Evolutionary conservation across 2,329 filamentous ascomycete genomes (phyloP).

Genomic region (Diaporthe batatas): DNA sequence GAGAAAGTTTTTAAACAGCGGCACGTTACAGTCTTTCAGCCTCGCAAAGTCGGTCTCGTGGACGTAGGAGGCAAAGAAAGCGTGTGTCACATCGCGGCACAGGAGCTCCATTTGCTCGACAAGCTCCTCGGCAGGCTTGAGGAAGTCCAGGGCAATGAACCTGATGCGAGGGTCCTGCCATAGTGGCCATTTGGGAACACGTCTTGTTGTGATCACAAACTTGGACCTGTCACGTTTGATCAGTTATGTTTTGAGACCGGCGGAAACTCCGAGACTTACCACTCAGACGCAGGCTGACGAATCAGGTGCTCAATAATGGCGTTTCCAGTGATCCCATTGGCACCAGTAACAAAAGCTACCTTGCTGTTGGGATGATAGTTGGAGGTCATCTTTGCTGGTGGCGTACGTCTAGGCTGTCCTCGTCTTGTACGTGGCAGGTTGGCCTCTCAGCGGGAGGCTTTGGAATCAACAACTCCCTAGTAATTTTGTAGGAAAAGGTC

Average conservation of each 20-base stretch:
- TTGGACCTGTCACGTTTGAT: constrained; percentile 29
- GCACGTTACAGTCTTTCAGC: constrained; percentile 37
- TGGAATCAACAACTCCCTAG: not conserved
- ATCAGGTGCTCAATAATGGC: constrained; percentile 52
- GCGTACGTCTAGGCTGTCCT: not conserved
- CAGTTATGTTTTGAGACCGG: not conserved
- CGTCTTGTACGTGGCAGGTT: not conserved
- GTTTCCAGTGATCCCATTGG: constrained; percentile 52
- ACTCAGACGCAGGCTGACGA: constrained; percentile 40
- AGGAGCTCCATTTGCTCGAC: constrained; percentile 31
- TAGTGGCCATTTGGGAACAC: constrained; percentile 32
- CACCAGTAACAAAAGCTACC: constrained; percentile 44
- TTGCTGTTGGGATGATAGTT: not conserved
- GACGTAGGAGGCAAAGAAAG: constrained; percentile 42
- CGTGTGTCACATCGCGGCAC: constrained; percentile 40
- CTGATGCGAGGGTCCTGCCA: constrained; percentile 41
- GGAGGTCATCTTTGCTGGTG: not conserved
- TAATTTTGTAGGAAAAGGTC: not conserved
- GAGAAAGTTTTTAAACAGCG: constrained; percentile 41
- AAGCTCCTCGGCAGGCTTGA: constrained; percentile 40
- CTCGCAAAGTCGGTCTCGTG: constrained; percentile 39
- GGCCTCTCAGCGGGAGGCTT: not conserved
- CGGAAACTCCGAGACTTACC: not conserved
- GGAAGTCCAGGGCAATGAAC: constrained; percentile 40
- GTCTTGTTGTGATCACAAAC: constrained; percentile 40